phyloP scores from a whole-genome alignment of 164 flowering plant species.

The Dillenia turbinata region DNA sequence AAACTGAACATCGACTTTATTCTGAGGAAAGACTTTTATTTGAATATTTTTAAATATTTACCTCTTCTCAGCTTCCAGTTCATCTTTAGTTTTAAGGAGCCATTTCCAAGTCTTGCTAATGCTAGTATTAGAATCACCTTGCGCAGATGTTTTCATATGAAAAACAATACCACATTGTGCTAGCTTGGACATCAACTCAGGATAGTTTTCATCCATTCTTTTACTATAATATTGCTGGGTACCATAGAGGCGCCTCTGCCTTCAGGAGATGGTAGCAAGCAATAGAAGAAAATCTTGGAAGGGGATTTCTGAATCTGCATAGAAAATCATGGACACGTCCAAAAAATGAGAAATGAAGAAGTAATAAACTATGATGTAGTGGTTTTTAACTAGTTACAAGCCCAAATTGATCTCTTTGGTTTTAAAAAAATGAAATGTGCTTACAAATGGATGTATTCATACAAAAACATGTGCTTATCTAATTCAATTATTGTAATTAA shows the following conservation, averaged over 20 bases:
- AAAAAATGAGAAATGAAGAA: too few species aligned
- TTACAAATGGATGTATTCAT: too few species aligned
- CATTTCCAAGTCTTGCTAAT: constrained; percentile 3
- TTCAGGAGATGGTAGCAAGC: constrained; percentile 3
- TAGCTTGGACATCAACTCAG: neutral
- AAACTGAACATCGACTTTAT: too few species aligned
- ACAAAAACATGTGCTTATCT: too few species aligned
- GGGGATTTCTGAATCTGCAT: neutral
- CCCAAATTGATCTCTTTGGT: too few species aligned
- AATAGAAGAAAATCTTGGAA: neutral
- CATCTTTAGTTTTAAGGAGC: neutral
- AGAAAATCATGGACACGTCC: too few species aligned
- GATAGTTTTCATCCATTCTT: neutral
- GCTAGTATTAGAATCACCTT: neutral
- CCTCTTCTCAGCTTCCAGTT: constrained; percentile 2
- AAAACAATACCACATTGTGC: neutral
- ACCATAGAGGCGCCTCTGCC: neutral
- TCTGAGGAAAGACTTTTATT: neutral
- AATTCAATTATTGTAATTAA: too few species aligned
- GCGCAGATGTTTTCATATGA: neutral
- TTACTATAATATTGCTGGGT: neutral
- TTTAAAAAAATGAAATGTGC: too few species aligned
- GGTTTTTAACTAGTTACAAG: too few species aligned
- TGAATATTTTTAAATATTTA: neutral
- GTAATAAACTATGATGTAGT: too few species aligned